These are phyloP conservation scores for Paramecium primaurelia DNA, from an alignment of 73 alveolate genomes.

Conservation along the genomic window DNA sequence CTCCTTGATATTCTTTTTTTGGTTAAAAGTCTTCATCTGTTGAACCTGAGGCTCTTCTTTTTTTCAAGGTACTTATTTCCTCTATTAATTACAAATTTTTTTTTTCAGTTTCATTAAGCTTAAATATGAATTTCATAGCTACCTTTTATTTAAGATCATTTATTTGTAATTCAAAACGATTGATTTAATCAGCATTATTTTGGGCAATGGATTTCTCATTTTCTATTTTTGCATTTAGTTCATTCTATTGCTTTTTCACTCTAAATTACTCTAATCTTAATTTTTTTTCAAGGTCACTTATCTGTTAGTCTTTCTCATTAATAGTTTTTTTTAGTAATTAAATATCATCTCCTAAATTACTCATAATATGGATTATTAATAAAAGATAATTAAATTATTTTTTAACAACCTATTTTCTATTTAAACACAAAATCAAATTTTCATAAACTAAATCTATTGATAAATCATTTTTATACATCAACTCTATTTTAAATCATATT, in stretches of 20 bases:
- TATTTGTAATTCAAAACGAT: not conserved
- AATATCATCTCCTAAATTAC: not conserved
- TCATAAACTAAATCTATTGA: not conserved
- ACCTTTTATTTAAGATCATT: not conserved
- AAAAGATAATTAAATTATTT: not conserved
- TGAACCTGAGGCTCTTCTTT: not conserved
- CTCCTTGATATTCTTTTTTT: not conserved
- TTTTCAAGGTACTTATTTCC: not conserved
- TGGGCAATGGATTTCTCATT: not conserved
- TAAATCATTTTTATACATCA: not conserved
- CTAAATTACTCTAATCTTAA: not conserved
- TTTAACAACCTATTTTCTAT: not conserved
- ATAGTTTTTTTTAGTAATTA: not conserved
- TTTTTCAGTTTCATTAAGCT: not conserved
- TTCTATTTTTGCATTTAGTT: not conserved
- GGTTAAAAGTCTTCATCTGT: conserved; percentile 19
- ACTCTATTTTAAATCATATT: not conserved
- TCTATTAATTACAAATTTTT: not conserved
- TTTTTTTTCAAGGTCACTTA: conserved; percentile 1
- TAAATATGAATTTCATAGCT: not conserved
- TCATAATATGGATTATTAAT: not conserved
- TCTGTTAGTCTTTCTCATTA: not conserved
- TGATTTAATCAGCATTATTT: not conserved
- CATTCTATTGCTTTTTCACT: not conserved
- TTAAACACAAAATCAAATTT: not conserved